Base-by-base conservation (phyloP, 768 basidiomycete species). In the Rhodotorula sphaerocarpa region DNA sequence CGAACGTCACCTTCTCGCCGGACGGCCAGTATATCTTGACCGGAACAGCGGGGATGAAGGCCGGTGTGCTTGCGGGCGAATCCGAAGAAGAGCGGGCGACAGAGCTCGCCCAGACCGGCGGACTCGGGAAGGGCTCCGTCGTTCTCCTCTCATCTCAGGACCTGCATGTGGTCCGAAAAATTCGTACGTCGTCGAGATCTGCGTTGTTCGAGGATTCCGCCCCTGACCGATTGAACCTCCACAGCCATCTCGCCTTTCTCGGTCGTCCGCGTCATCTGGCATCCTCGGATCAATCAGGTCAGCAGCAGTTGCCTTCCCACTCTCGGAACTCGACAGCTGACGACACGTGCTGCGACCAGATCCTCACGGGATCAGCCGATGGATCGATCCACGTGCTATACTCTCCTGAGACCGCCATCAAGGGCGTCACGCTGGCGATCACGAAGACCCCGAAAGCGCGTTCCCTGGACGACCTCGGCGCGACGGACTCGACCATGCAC, bases 251-350 rank as follows among this genome's bases (percentile, higher is more conserved):
- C 74, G 9, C 72, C 74, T 70, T 66, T 41, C 50, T 51, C 50
- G 50, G 90, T 95, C 15, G 88, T 99, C 59, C 87, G 85, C 72
- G 88, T 96, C 4, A 76, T 81, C 31, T 99, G 95, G 95, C 95
- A 96, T 78, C 83, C 88, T 10, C 89, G 88, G 76, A 97, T 99
- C 79, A 99, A 99, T 78, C 90, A 95, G 81, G 89, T 87, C 66
- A 70, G 84, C 73, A 31, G 51, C 47, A 57, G 33, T n/a, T 67
- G 43, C 6, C 21, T 12, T 5, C 46, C 3, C 12, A 10, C 14
- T 39, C 52, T 25, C 15, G 16, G 20, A n/a, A n/a, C 12, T 21
- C 42, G 14, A 39, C 6, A 27, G 23, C 6, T n/a, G 30, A 6
- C n/a, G 18, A 14, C 9, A 30, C 56, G 11, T 31, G 20, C 30